Evolutionary conservation across 2,329 filamentous ascomycete genomes (phyloP).

Genomic region (Colletotrichum gigasporum): DNA sequence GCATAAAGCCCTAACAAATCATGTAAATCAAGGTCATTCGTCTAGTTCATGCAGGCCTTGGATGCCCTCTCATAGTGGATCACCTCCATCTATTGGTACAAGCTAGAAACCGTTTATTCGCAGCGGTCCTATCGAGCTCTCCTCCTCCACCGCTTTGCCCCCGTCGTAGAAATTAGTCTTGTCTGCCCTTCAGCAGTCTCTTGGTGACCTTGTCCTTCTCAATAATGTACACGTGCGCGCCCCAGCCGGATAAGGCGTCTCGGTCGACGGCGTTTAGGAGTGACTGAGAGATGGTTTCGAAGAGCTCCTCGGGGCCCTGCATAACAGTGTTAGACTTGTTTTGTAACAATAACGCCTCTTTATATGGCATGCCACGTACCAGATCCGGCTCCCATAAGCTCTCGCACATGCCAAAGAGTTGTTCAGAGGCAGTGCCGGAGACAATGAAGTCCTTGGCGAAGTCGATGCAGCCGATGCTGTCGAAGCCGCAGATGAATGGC

Average conservation of each 20-base stretch:
- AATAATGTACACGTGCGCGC: constrained; percentile 98
- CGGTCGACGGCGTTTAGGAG: constrained; percentile 95
- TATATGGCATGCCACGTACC: constrained; percentile 61
- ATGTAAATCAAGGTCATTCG: constrained; percentile 23
- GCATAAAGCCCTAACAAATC: not conserved
- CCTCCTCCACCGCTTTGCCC: not conserved
- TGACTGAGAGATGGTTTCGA: constrained; percentile 97
- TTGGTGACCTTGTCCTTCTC: constrained; percentile 99
- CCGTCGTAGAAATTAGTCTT: constrained; percentile 70
- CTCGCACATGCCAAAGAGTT: constrained; percentile 99
- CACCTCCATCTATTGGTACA: constrained; percentile 46
- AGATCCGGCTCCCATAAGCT: constrained; percentile 97
- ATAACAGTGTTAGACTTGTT: constrained; percentile 34
- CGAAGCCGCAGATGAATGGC: constrained; percentile 99
- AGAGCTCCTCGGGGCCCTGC: constrained; percentile 90
- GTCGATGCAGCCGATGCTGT: constrained; percentile 99
- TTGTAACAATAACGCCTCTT: not conserved
- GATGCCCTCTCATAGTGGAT: constrained; percentile 28
- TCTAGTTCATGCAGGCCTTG: constrained; percentile 29
- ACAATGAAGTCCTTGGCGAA: constrained; percentile 99
- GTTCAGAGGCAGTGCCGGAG: constrained; percentile 93
- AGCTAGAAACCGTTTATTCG: constrained; percentile 36
- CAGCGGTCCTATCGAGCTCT: constrained; percentile 25
- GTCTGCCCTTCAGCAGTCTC: constrained; percentile 95
- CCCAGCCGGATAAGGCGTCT: constrained; percentile 97